These are phyloP conservation scores for Aeschynomene evenia DNA, from an alignment of 306 rosid species.

Conservation along the genomic window DNA sequence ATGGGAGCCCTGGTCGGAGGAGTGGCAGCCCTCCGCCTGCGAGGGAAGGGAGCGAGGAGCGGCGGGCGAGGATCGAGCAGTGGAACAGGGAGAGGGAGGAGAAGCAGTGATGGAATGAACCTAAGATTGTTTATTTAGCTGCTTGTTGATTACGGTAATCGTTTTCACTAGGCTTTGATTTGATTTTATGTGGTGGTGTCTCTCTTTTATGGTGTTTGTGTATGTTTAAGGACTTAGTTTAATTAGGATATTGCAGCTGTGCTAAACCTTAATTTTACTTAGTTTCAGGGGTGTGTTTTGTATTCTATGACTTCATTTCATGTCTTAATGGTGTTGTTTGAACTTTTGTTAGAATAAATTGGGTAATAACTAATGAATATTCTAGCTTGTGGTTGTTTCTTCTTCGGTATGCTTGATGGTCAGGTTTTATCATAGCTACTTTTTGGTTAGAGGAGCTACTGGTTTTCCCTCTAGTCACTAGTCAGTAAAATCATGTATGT, in stretches of 20 bases:
- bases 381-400: neutral
- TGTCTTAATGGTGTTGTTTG: neutral
- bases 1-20: constrained; percentile 36
- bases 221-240: neutral
- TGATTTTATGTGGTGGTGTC: neutral
- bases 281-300: neutral
- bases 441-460: neutral
- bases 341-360: neutral
- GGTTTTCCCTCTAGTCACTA: neutral
- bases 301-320: neutral
- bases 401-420: neutral
- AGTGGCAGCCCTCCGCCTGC: constrained; percentile 48
- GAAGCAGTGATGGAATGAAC: constrained; percentile 28
- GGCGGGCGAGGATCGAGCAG: constrained; percentile 73
- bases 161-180: constrained; percentile 20
- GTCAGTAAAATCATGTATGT: neutral
- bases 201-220: neutral
- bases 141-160: constrained; percentile 15
- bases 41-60: constrained; percentile 74
- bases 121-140: constrained; percentile 1
- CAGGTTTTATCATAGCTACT: too few species aligned
- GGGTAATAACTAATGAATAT: neutral
- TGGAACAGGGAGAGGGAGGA: constrained; percentile 76
- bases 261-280: neutral
- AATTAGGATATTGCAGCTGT: neutral